Evolutionary conservation across 176 grass and related monocot species (phyloP), one percentile per base, ranked within the genome.

Genomic region (Sorghum bicolor): DNA sequence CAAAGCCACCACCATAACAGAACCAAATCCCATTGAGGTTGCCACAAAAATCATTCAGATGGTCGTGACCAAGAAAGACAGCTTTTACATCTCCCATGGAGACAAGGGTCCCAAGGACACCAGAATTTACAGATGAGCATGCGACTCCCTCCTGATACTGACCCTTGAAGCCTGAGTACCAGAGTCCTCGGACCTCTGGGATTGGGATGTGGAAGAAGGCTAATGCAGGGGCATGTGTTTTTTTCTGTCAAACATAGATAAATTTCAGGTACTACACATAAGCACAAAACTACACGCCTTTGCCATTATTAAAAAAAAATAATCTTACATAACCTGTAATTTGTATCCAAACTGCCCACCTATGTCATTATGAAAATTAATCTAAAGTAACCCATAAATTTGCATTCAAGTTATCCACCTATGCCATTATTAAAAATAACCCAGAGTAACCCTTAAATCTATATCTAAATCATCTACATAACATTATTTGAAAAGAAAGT

Each of bases 1-100:
- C 96, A 75, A 94, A 95, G 43, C 89, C 96, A 3, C 96, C 96
- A 36, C 96, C 96, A 90, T 98, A 98, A 85, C 93, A 98, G 73
- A 96, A 92, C 93, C 93, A 90, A 87, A 98, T 95, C 30, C 83
- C 82, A 2, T 72, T 66, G 30, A 93, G 76, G 70, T 85, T 67
- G 5, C 96, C 96, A 43, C 91, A 98, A 83, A 98, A 98, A 61
- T 98, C 93, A 74, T 98, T 95, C 24, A 98, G 85, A 84, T 98
- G 96, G 38, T 98, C 96, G 74, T 98, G 96, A n/a, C 93, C 96
- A 33, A 98, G 75, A 68, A 98, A 94, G 24, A 98, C 96, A 1
- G 85, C 81, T 78, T 95, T 98, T 41, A 98, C 93, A 83, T 95
- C 93, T 83, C 96, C 89, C 77, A 98, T 90, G 32, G 89, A 84